Evolutionary conservation across 2,329 filamentous ascomycete species (phyloP), one percentile per base, ranked within the genome.

Genomic region (Rachicladosporium sp.): DNA sequence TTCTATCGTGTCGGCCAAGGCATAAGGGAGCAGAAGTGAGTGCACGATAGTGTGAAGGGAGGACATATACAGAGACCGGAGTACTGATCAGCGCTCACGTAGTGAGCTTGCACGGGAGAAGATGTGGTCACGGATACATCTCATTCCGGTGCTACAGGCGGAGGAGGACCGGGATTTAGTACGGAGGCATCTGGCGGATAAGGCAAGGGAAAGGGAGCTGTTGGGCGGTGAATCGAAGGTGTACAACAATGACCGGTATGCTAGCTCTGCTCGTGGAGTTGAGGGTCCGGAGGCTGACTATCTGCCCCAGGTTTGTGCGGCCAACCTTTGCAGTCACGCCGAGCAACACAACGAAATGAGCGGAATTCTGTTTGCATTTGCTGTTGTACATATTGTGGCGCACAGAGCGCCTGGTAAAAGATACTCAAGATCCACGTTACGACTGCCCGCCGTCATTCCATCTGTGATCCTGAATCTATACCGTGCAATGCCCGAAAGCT

Each of bases 81-180:
- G 15, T 19, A 19, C 15, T 19, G 27, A 19, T 19, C 15, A 19
- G 15, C 13, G 19, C 21, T n/a, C 9, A 4, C 19, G 42, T 55
- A 95, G 88, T 59, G 91, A 98, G 66, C 80, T 94, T 51, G 84
- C 80, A 47, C 85, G 91, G 54, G 91, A 98, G 61, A 98, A 96
- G 73, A 91, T 94, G 77, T 98, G 91, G 91, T 78, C 85, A 46
- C 82, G 91, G 59, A 93, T 98, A 66, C 78, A 96, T 67, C 73
- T 98, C 48, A 91, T 89, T 57, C 91, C 91, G 43, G 69, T 94
- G 47, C 77, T 98, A 48, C 89, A 96, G 63, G 91, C 91, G 42
- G 91, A 98, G 62, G 87, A 94, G 64, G 91, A 98, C 69, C 81
- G 91, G 45, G 91, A 98, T 66, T 80, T 89, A 61, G 88, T 94